phyloP scores from a whole-genome alignment of 176 grass and related monocot species.

The Triticum timopheevii region DNA sequence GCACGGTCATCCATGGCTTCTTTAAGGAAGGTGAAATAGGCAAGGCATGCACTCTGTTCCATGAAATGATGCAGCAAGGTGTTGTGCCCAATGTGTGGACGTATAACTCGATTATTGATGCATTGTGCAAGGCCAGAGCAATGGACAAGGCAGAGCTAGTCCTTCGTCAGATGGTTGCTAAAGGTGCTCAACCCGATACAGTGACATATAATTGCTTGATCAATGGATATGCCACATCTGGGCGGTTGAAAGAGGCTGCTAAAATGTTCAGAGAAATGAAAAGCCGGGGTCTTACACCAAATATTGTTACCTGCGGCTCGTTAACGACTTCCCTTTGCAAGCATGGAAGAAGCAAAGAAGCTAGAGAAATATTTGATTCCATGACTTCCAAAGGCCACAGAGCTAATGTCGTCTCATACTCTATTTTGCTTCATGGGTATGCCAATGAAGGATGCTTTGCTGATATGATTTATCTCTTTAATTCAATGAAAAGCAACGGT shows the following conservation, averaged over 20 bases:
- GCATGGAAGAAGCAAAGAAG: conserved; percentile 1
- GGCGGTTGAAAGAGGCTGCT: neutral
- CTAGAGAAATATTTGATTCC: neutral
- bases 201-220: neutral
- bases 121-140: neutral
- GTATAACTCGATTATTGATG: neutral
- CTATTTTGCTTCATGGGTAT: too few species aligned
- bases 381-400: neutral
- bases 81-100: neutral
- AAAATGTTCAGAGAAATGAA: neutral
- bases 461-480: too few species aligned
- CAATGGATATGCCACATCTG: neutral
- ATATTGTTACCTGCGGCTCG: neutral
- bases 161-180: neutral
- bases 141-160: neutral
- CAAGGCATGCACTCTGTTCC: neutral
- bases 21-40: neutral
- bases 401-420: too few species aligned
- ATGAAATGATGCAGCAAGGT: neutral
- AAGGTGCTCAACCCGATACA: neutral
- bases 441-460: too few species aligned
- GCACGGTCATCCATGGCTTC: neutral
- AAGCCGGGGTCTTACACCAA: neutral
- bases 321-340: neutral
- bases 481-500: too few species aligned